Evolutionary conservation across 192 early-diverging fungal genomes (phyloP).

Genomic region (Linnemannia zychae): DNA sequence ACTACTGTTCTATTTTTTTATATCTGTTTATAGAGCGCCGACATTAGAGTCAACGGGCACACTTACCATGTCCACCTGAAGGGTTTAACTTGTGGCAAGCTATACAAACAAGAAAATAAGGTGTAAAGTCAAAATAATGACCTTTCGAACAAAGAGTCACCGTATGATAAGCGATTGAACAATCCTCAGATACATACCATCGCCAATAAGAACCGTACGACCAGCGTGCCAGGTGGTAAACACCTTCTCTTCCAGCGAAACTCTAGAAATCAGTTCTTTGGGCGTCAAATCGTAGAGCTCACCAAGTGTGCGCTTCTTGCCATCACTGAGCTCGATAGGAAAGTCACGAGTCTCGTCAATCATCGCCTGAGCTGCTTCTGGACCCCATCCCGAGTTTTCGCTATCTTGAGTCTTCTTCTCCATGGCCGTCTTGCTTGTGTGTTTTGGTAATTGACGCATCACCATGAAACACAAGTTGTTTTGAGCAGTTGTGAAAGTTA

Average conservation of each 20-base stretch:
- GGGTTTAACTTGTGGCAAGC: slow-evolving; percentile 22
- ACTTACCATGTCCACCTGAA: neutral
- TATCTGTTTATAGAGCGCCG: neutral
- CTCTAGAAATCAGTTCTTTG: neutral
- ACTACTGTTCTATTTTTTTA: neutral
- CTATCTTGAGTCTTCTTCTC: neutral
- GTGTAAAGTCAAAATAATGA: neutral
- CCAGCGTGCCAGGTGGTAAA: slow-evolving; percentile 18
- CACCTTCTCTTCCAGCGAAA: slow-evolving; percentile 18
- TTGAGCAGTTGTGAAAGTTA: neutral
- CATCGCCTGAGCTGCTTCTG: neutral
- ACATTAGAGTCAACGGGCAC: neutral
- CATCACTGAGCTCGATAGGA: neutral
- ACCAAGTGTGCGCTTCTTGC: neutral
- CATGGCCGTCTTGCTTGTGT: neutral
- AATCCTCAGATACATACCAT: neutral
- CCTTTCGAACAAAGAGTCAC: neutral
- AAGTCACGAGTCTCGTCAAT: neutral
- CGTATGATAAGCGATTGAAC: neutral
- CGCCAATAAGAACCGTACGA: slow-evolving; percentile 9
- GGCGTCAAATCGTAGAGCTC: slow-evolving; percentile 5
- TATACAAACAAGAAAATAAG: neutral
- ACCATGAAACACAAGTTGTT: slow-evolving; percentile 22
- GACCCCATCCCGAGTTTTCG: slow-evolving; percentile 18
- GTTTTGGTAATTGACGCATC: neutral